Evolutionary conservation across 129 eudicot genomes (phyloP).

Genomic region (Artemisia annua): DNA sequence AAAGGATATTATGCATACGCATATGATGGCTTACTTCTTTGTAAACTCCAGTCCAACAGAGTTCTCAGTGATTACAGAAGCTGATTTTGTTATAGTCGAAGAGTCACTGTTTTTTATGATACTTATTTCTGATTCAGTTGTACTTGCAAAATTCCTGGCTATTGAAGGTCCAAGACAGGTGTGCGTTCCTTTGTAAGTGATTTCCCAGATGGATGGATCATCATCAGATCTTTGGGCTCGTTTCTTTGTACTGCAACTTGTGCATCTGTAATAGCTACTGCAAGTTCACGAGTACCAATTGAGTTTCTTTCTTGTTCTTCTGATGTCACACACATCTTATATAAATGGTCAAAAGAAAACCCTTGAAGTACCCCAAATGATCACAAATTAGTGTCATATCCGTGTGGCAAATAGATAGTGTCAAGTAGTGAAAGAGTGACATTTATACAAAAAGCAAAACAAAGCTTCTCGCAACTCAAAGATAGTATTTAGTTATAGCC

Average conservation of each 20-base stretch:
- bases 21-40: not conserved
- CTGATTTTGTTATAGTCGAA: not conserved
- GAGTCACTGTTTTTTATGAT: not conserved
- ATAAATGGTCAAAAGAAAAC: not conserved
- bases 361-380: not conserved
- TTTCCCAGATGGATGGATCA: constrained; percentile 14
- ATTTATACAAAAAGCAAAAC: not conserved
- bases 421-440: not conserved
- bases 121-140: not conserved
- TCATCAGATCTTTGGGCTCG: not conserved
- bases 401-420: too few relatives aligned
- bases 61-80: not conserved
- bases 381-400: not conserved
- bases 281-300: not conserved
- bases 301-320: too few relatives aligned
- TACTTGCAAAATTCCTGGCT: not conserved
- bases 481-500: not conserved
- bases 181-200: not conserved
- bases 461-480: not conserved
- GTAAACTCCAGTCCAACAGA: constrained; percentile 19
- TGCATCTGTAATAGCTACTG: not conserved
- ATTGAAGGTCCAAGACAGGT: not conserved
- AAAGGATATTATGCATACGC: not conserved
- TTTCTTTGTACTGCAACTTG: not conserved
- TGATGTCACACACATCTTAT: not conserved